Evolutionary conservation across 2,329 filamentous ascomycete genomes (phyloP), one percentile per base, ranked within the genome.

Genomic region (Westerdykella ornata): DNA sequence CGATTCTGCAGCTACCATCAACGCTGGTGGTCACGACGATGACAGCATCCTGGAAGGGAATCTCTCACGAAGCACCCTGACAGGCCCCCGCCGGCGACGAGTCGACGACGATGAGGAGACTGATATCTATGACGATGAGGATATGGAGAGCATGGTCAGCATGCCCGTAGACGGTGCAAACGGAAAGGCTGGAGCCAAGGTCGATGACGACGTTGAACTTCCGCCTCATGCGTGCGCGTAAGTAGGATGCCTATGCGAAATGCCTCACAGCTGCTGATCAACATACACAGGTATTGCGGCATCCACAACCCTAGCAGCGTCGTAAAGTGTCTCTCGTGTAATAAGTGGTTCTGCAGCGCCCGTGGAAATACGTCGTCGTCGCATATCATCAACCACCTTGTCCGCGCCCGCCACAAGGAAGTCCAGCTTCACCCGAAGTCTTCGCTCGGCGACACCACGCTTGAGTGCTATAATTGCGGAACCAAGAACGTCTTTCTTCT

Each of bases 401-500:
- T 98, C 46, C 85, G 94, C 59, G 90, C 94, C 50, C 85, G 92
- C 49, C 92, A 98, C 73, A 98, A 97, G 74, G 94, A 98, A 71
- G 92, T 98, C 39, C 90, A 96, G 67, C 80, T 98, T 41, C 92
- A 98, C 65, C 90, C 92, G 6, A 82, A 84, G 53, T 97, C 92
- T 14, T 83, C 88, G 6, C 81, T 98, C 9, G 92, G 92, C 49
- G 94, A 98, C 63, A 98, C 92, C 1, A 87, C 94, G 29, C 78
- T 98, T 48, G 92, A 98, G 72, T 98, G 92, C 71, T 98, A 98
- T 73, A 97, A 96, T 70, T 98, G 92, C 67, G 92, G 90, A 35
- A 96, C 88, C n/a, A 97, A 96, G 72, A 98, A 98, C 65, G 90
- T 96, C 37, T 98, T 98, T 56, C 75, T 97, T 28, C 82, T 98